Evolutionary conservation across 2,329 filamentous ascomycete species (phyloP).

Genomic region (Talaromyces sp.): DNA sequence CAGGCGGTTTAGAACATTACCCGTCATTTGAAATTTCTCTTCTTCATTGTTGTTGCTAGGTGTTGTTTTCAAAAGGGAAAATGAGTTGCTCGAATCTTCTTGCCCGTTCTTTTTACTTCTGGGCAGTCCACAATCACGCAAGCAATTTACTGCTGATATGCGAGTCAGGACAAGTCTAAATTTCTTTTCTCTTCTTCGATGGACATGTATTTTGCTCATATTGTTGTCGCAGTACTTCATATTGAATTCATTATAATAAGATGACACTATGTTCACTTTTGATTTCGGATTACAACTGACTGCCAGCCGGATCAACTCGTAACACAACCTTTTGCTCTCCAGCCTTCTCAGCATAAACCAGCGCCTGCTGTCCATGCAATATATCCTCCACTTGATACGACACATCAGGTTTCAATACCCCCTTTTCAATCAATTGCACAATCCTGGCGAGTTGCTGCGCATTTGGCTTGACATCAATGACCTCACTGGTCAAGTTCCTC

Average conservation of each 20-base stretch:
- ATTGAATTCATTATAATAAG: constrained; percentile 14
- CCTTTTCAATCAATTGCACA: constrained; percentile 33
- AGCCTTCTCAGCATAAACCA: constrained; percentile 25
- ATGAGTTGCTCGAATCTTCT: not conserved
- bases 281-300: constrained; percentile 13
- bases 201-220: constrained; percentile 20
- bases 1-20: constrained; percentile 17
- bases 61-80: not conserved
- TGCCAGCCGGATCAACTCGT: constrained; percentile 16
- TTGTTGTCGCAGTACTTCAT: constrained; percentile 11
- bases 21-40: constrained; percentile 12
- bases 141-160: not conserved
- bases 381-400: constrained; percentile 33
- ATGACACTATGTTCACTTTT: constrained; percentile 14
- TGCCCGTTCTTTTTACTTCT: not conserved
- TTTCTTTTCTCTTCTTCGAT: constrained; percentile 14
- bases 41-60: constrained; percentile 15
- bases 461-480: constrained; percentile 39
- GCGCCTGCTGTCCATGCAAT: constrained; percentile 32
- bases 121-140: not conserved
- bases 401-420: constrained; percentile 33
- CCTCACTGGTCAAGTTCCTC: constrained; percentile 30
- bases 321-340: constrained; percentile 19
- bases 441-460: constrained; percentile 33
- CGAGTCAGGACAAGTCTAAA: constrained; percentile 5